These are phyloP conservation scores for Clitopilus passeckerianus DNA, from an alignment of 768 basidiomycete species.

Conservation along the genomic window DNA sequence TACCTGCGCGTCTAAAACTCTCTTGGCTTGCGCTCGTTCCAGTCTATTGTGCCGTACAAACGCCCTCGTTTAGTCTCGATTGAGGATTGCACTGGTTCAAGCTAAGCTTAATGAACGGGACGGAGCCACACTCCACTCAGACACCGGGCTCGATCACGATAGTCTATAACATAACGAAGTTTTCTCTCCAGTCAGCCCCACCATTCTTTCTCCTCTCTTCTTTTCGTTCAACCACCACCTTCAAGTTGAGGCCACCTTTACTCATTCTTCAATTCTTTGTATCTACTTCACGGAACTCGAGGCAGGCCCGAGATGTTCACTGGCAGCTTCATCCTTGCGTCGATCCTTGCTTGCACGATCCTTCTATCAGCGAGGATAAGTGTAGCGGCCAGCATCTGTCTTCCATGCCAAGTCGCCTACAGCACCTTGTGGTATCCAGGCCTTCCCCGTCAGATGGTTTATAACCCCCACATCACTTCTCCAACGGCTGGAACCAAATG, in stretches of 20 bases:
- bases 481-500: constrained; percentile 34
- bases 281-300: constrained; percentile 14
- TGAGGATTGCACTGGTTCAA: not conserved
- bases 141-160: not conserved
- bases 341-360: constrained; percentile 14
- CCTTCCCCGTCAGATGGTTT: constrained; percentile 25
- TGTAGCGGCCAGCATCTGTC: constrained; percentile 18
- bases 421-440: constrained; percentile 3
- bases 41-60: not conserved
- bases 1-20: not conserved
- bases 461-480: constrained; percentile 35
- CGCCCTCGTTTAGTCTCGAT: not conserved
- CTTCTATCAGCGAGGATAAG: constrained; percentile 16
- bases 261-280: not conserved
- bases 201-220: not conserved
- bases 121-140: not conserved
- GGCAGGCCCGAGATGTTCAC: constrained; percentile 31
- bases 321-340: constrained; percentile 14
- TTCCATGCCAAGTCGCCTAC: constrained; percentile 21
- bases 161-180: not conserved
- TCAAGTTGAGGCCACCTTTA: not conserved
- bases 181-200: not conserved
- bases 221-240: not conserved
- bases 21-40: not conserved
- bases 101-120: not conserved